phyloP scores from a whole-genome alignment of 1,284 basidiomycete species.

The Puccinia sorghi region DNA sequence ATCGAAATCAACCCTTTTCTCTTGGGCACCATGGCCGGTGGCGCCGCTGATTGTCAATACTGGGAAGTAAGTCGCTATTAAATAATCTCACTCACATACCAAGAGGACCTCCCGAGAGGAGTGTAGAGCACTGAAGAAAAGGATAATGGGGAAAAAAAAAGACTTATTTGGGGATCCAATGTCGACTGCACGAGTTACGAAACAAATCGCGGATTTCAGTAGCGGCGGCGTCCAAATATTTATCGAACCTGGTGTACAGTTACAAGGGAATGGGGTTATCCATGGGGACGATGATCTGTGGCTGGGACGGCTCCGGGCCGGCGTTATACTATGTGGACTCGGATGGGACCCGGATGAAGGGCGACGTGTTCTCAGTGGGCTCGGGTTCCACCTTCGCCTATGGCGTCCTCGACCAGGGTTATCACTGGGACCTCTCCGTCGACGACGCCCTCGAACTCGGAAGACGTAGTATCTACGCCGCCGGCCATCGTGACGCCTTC shows the following conservation, averaged over 20 bases:
- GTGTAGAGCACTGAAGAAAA: slow-evolving; percentile 1
- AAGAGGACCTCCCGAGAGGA: too few species aligned
- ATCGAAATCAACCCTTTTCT: slow-evolving; percentile 99
- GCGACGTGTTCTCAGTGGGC: slow-evolving; percentile 95
- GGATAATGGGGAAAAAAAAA: not conserved
- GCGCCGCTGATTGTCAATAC: slow-evolving; percentile 90
- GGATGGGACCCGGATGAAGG: slow-evolving; percentile 91
- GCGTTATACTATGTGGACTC: slow-evolving; percentile 97
- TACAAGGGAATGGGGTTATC: slow-evolving; percentile 99
- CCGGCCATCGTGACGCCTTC: slow-evolving; percentile 95
- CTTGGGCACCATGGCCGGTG: slow-evolving; percentile 98
- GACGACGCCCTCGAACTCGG: slow-evolving; percentile 95
- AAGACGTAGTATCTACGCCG: slow-evolving; percentile 91
- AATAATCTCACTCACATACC: not conserved
- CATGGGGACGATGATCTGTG: slow-evolving; percentile 99
- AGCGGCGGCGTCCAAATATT: slow-evolving; percentile 94
- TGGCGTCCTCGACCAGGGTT: slow-evolving; percentile 86
- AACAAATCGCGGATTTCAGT: slow-evolving; percentile 98
- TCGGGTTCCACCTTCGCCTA: slow-evolving; percentile 98
- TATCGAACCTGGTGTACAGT: slow-evolving; percentile 93
- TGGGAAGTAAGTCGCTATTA: slow-evolving; percentile 67
- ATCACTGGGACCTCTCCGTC: slow-evolving; percentile 83
- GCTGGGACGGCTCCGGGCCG: slow-evolving; percentile 99
- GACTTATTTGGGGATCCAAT: slow-evolving; percentile 97
- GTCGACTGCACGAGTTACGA: slow-evolving; percentile 91